phyloP scores from a whole-genome alignment of 2,329 filamentous ascomycete species.

The Chalaropsis ovoidea region DNA sequence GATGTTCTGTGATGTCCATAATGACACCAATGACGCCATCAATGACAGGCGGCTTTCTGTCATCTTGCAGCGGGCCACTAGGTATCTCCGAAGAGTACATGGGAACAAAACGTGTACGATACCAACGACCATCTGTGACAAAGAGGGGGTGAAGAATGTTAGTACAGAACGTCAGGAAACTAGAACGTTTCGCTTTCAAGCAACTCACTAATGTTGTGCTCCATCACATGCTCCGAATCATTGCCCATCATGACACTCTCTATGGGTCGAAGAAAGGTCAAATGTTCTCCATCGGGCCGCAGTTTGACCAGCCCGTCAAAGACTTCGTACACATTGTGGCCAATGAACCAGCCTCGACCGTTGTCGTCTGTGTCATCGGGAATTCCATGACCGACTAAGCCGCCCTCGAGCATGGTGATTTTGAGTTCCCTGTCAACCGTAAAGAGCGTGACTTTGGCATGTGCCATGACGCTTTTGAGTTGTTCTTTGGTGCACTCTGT shows the following conservation, averaged over 20 bases:
- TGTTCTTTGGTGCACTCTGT: conserved; percentile 60
- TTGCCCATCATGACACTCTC: conserved; percentile 55
- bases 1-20: conserved; percentile 67
- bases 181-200: not conserved
- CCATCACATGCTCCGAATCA: conserved; percentile 50
- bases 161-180: not conserved
- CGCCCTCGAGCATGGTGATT: conserved; percentile 61
- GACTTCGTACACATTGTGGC: conserved; percentile 54
- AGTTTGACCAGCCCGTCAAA: conserved; percentile 42
- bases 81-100: conserved; percentile 37
- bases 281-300: conserved; percentile 35
- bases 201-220: conserved; percentile 46
- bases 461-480: conserved; percentile 60
- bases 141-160: conserved; percentile 18
- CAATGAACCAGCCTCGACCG: conserved; percentile 44
- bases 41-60: conserved; percentile 38
- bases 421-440: conserved; percentile 53
- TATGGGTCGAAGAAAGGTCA: conserved; percentile 48
- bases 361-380: conserved; percentile 31
- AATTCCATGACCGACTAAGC: conserved; percentile 46
- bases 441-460: conserved; percentile 67
- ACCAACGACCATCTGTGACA: conserved; percentile 50
- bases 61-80: conserved; percentile 12
- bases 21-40: conserved; percentile 69
- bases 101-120: conserved; percentile 60